A percentile compares a stretch with the other conserved stretches of the same genome.
Evolutionary conservation across 108 stramenopile genomes (phyloP).

Genomic region (Fistulifera pelliculosa): DNA sequence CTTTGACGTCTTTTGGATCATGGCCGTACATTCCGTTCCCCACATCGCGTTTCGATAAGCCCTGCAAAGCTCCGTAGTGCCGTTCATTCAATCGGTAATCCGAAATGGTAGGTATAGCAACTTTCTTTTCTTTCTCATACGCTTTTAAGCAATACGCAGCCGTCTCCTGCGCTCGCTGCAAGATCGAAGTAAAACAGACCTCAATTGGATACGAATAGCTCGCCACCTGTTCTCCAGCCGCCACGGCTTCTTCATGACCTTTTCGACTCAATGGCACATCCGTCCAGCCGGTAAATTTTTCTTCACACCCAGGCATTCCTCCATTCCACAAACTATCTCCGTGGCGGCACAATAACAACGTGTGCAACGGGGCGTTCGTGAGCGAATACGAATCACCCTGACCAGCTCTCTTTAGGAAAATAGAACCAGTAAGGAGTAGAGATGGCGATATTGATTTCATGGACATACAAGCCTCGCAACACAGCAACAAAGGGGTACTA

Average conservation of each 20-base stretch:
- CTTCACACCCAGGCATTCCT: slow-evolving; percentile 35
- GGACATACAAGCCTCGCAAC: no score
- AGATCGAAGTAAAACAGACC: slow-evolving; percentile 41
- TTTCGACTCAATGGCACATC: slow-evolving; percentile 43
- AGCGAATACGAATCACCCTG: no score
- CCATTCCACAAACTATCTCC: slow-evolving; percentile 63
- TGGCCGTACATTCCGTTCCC: slow-evolving; percentile 44
- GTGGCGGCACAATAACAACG: slow-evolving; percentile 47
- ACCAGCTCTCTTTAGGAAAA: no score
- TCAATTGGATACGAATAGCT: slow-evolving; percentile 28
- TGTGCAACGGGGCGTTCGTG: slow-evolving; percentile 35
- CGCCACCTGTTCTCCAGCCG: slow-evolving; percentile 24
- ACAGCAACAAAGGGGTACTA: no score
- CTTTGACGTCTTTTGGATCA: slow-evolving; percentile 22
- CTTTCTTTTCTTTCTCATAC: slow-evolving; percentile 37
- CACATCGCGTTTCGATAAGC: slow-evolving; percentile 39
- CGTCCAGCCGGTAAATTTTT: slow-evolving; percentile 67
- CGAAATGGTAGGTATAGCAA: slow-evolving; percentile 41
- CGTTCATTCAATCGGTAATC: slow-evolving; percentile 47
- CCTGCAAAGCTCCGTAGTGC: slow-evolving; percentile 54
- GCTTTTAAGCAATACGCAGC: slow-evolving; percentile 50
- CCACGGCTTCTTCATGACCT: slow-evolving; percentile 38
- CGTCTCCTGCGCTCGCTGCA: slow-evolving; percentile 41
- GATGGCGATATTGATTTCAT: no score
- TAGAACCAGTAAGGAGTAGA: no score